A percentile compares a stretch with the other conserved stretches of the same genome.
Conservation (phyloP, 139 green algal species). For the Chlamydomonas sphaeroides region DNA sequence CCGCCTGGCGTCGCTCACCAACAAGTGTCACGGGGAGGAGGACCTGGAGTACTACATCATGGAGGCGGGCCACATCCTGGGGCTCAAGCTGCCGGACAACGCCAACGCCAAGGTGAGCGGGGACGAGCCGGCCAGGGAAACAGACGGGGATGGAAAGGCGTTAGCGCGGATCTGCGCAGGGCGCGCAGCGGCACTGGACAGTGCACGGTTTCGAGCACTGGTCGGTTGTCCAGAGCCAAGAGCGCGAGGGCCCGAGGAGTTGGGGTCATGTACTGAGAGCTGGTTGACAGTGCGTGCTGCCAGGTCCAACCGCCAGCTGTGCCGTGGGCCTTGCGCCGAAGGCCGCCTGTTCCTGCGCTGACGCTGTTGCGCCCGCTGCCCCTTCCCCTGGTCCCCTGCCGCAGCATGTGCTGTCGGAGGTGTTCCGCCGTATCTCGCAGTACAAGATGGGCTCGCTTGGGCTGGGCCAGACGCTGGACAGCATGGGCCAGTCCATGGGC, state of each 20-base stretch:
- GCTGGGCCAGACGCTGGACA: constrained; percentile 38
- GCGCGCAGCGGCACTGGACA: no score
- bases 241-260: no score
- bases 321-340: background rate
- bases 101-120: constrained; percentile 39
- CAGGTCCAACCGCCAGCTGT: background rate
- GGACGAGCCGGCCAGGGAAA: background rate
- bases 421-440: constrained; percentile 70
- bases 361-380: background rate
- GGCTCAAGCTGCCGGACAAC: constrained; percentile 52
- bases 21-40: constrained; percentile 73
- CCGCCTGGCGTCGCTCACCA: constrained; percentile 73
- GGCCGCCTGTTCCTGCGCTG: no score
- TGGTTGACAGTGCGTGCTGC: no score
- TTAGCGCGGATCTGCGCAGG: no score
- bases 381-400: background rate
- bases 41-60: constrained; percentile 84
- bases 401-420: constrained; percentile 63
- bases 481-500: constrained; percentile 22
- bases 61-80: constrained; percentile 75
- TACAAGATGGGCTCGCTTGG: constrained; percentile 72
- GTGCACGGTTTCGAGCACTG: no score
- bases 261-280: no score
- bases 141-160: no score
- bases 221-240: no score